Base-by-base conservation (phyloP, 768 basidiomycete genomes). In the Suillus plorans region DNA sequence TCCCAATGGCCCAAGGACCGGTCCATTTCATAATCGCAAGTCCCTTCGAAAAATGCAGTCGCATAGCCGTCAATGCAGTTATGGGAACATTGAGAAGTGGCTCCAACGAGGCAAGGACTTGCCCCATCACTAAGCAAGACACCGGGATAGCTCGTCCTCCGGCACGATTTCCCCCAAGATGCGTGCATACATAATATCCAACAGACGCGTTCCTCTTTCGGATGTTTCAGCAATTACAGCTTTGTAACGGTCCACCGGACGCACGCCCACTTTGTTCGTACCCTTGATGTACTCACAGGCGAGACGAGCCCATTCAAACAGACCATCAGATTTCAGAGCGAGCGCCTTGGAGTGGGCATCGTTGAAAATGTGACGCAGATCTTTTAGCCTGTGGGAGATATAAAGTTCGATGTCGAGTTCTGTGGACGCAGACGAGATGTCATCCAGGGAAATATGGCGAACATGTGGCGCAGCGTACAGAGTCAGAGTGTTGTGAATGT, bases 1-100 rank as follows among this genome's bases (percentile, higher is more conserved):
- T 2, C 63, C 59, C 10, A 66, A 10, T 1, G 18, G 22, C 20
- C 34, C 18, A 3, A 70, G 20, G 4, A 56, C 44, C 16, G 1
- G 12, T 41, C 14, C 16, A 64, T 36, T 2, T 25, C 18, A 76
- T 72, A 55, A 78, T 70, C 1, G 77, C n/a, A 5, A 47, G 45
- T 22, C n/a, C 12, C 4, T 13, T 79, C 28, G 6, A 16, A 41
- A 41, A 58, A 18, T 28, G 25, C 5, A 41, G 25, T 41, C 37
- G 62, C 62, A 65, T 31, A 0, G 28, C 3, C 2, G 16, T 10
- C 12, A 67, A 41, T 3, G 44, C 28, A 18, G 16, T 0, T 13
- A 42, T 37, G 10, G 66, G n/a, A n/a, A n/a, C n/a, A n/a, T n/a
- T n/a, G n/a, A n/a, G 9, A n/a, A 67, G 50, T 1, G 66, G 66